These are phyloP conservation scores for Maudiozyma pseudohumilis DNA, from an alignment of 805 yeast genomes.

Conservation along the genomic window DNA sequence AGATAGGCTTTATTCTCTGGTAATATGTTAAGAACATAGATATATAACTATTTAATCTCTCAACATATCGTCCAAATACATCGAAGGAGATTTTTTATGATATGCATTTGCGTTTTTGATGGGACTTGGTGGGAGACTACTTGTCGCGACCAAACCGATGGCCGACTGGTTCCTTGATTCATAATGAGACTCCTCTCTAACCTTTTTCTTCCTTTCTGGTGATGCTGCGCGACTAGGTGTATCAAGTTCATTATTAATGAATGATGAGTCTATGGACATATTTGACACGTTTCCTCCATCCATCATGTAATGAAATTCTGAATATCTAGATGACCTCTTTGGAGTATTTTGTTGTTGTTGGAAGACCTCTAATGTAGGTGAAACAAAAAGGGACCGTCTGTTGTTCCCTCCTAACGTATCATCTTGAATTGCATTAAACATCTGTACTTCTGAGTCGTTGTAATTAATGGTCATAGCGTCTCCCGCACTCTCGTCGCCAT, in stretches of 20 bases:
- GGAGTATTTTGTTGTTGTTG: constrained; percentile 30
- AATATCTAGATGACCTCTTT: constrained; percentile 26
- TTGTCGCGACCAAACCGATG: constrained; percentile 19
- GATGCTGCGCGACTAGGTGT: constrained; percentile 26
- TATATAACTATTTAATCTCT: background rate
- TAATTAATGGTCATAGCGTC: constrained; percentile 1
- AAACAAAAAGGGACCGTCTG: constrained; percentile 47
- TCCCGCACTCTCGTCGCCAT: background rate
- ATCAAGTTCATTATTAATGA: constrained; percentile 4
- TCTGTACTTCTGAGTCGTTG: constrained; percentile 1
- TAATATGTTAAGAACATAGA: no score
- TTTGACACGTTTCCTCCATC: background rate
- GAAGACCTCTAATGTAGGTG: constrained; percentile 73
- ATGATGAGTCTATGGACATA: background rate
- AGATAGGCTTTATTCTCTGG: no score
- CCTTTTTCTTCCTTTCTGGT: constrained; percentile 21
- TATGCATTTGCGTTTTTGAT: constrained; percentile 2
- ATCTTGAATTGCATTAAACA: constrained; percentile 16
- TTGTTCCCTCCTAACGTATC: constrained; percentile 8
- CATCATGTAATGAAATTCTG: background rate
- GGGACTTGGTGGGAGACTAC: constrained; percentile 1
- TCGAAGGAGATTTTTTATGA: constrained; percentile 20
- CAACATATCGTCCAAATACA: constrained; percentile 22
- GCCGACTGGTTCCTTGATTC: constrained; percentile 33
- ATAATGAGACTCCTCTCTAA: constrained; percentile 24